Base-by-base conservation (phyloP, 352 stramenopile genomes). In the Phytophthora rubi region DNA sequence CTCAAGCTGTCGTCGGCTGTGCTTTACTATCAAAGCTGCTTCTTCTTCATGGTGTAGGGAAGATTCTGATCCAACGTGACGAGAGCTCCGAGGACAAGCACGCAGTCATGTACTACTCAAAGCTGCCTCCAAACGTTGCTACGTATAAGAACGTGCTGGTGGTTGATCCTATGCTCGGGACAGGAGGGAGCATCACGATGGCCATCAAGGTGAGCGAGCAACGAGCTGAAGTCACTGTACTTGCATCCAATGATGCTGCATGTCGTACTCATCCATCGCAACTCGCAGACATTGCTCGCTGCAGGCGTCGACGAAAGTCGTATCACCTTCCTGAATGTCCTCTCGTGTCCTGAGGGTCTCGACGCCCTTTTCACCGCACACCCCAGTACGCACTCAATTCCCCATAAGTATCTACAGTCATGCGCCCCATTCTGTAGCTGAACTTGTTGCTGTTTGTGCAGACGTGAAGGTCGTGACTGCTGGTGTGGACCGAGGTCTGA, bases 11-110 rank as follows among this genome's bases (percentile, higher is more conserved):
- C 10, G 7, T 39, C 33, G 33, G 33, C 33, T 39, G 33, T 39
- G 33, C 4, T 7, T 39, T 39, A 12, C 10, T 39, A 12, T 12
- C 33, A 39, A 7, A 7, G 33, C 7, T 39, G 33, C 33, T 39
- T 39, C 53, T 12, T 2, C 13, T 35, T 52, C 33, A 3, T 37
- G 32, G 2, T 55, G 4, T 55, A 77, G 93, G 94, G 15, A 98
- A 99, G 76, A 98, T 99, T 68, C 71, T 99, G 53, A 99, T 99
- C 73, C 96, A 99, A 80, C 83, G 97, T 39, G 91, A 99, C 68
- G 96, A 99, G 85, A 76, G 61, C 30, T 93, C 85, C 12, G 71
- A 79, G 18, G 88, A 85, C 80, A 98, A 92, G 70, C 82, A 86
- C 37, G 81, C 91, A 18, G 78, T 92, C 47, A 85, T 99, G 53